Base-by-base conservation (phyloP, 768 basidiomycete species). In the Suillus luteus region DNA sequence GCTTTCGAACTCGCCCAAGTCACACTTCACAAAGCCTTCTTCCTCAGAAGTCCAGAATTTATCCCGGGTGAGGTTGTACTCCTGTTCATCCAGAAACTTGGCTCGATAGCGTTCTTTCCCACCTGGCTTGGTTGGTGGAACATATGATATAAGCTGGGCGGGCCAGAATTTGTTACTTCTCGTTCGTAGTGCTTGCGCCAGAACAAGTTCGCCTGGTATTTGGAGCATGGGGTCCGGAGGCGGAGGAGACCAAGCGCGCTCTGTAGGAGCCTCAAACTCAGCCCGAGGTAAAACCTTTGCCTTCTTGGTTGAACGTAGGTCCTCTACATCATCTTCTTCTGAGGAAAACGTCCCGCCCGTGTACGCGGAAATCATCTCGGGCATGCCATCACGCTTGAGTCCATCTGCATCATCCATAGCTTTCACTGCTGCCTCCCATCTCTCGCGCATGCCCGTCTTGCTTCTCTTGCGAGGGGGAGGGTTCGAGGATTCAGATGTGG, bases 141-240 rank as follows among this genome's bases (percentile, higher is more conserved):
- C 62, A 67, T 87, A 90, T 0, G 68, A 76, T 11, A 86, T 68
- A 46, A 93, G 75, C 70, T 77, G 78, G 1, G 87, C 91, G 2
- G 91, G 90, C 91, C 91, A 93, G 68, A 87, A 88, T 17, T 72
- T 67, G 5, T 68, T 66, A 5, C 75, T 67, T 58, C 57, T 41
- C 7, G 71, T 71, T n/a, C 67, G 69, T 33, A 73, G 73, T 24
- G 67, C 70, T 61, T 74, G 74, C 7, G 87, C 87, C 14, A 92
- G 77, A 2, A 92, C 76, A 1, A 86, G 73, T 71, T 92, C 91
- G 3, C 89, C 91, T 3, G 89, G 90, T 43, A 91, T 84, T 17
- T 81, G 73, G 27, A 89, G 77, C 0, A 77, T 72, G 4, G 75
- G 75, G 65, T 90, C 86, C 2, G 79, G 73, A 17, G 75, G 78